A percentile compares a stretch with the other conserved stretches of the same genome.
Conservation (phyloP, 1,139 yeast genomes). For the Zygoascus meyerae region DNA sequence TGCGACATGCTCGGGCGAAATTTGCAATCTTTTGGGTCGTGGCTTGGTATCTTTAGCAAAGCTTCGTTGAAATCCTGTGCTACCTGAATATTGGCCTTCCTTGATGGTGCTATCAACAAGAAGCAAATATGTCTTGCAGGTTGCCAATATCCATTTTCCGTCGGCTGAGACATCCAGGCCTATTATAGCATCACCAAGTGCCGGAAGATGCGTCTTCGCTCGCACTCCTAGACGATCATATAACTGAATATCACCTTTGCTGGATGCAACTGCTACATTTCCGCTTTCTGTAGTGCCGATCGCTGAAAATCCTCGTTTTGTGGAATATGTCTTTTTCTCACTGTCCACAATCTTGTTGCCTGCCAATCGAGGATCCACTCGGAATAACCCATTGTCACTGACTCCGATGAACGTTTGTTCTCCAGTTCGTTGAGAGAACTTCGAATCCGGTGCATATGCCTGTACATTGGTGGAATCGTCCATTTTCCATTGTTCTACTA, state of each 20-base stretch:
- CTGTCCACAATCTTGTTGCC: constrained; percentile 51
- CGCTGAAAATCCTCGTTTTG: constrained; percentile 50
- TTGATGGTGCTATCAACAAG: constrained; percentile 61
- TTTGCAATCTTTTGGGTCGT: constrained; percentile 57
- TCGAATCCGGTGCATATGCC: constrained; percentile 60
- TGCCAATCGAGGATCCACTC: constrained; percentile 69
- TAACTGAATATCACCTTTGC: constrained; percentile 67
- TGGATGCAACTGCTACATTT: constrained; percentile 67
- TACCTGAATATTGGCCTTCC: constrained; percentile 55
- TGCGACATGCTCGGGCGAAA: constrained; percentile 69
- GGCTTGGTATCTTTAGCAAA: constrained; percentile 67
- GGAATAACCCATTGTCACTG: constrained; percentile 58
- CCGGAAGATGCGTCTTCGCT: constrained; percentile 75
- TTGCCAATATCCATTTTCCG: constrained; percentile 77
- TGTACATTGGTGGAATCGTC: constrained; percentile 41
- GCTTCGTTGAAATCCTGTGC: constrained; percentile 57
- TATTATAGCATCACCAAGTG: constrained; percentile 66
- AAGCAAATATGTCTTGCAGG: constrained; percentile 64
- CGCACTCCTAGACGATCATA: constrained; percentile 64
- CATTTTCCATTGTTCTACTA: constrained; percentile 77
- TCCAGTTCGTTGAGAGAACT: constrained; percentile 64
- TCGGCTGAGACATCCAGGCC: constrained; percentile 70
- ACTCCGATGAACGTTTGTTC: constrained; percentile 74
- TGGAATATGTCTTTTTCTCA: constrained; percentile 48
- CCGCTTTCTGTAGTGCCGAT: constrained; percentile 72